Percentiles rank a stretch among this genome's conserved stretches.
Conservation (phyloP, 495 filamentous ascomycete genomes). For the Chaetomium fimeti region DNA sequence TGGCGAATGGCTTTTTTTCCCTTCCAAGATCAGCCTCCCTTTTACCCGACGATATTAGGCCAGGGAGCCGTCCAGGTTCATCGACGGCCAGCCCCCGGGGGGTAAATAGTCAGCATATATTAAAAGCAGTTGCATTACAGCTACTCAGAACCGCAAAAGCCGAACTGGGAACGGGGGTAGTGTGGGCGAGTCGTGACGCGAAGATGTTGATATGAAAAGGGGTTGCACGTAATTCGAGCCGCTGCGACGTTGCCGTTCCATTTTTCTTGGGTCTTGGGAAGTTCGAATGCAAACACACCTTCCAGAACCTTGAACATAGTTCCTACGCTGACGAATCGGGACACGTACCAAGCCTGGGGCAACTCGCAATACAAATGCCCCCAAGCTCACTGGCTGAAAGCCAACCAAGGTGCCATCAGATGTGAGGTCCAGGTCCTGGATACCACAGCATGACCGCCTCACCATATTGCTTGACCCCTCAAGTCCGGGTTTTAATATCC, state of each 20-base stretch:
- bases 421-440: not conserved
- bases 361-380: slow-evolving; percentile 7
- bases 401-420: not conserved
- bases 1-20: not conserved
- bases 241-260: slow-evolving; percentile 23
- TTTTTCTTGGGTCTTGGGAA: too few relatives aligned
- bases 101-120: slow-evolving; percentile 34
- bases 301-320: not conserved
- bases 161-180: slow-evolving; percentile 20
- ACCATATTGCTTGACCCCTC: not conserved
- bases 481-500: slow-evolving; percentile 14
- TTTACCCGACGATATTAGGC: slow-evolving; percentile 37
- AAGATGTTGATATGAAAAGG: slow-evolving; percentile 3
- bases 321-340: slow-evolving; percentile 2
- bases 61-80: slow-evolving; percentile 19
- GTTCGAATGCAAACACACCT: not conserved
- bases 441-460: slow-evolving; percentile 13
- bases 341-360: not conserved
- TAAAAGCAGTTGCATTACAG: slow-evolving; percentile 27
- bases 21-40: slow-evolving; percentile 23
- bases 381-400: not conserved
- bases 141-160: slow-evolving; percentile 32
- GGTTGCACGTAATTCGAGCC: slow-evolving; percentile 8
- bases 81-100: slow-evolving; percentile 28
- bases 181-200: not conserved